Evolutionary conservation across 2,329 filamentous ascomycete genomes (phyloP), one percentile per base, ranked within the genome.

Genomic region (Talaromyces sp.): DNA sequence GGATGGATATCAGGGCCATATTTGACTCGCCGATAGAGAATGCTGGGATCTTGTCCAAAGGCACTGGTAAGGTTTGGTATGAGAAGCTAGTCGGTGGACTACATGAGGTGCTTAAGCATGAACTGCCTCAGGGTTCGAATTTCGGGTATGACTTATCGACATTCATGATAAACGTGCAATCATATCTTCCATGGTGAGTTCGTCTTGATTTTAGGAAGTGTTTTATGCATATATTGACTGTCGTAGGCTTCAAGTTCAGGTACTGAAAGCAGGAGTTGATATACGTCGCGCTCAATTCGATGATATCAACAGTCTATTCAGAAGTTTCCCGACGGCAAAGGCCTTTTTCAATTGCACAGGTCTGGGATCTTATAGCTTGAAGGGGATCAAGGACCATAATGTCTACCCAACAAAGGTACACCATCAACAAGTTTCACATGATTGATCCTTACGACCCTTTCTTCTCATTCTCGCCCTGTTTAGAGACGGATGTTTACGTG

Each of bases 81-180:
- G 45, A 50, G 8, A 39, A 62, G 2, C 33, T 62, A n/a, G 47
- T 62, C 22, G 60, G 60, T 11, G 60, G 60, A 27, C 33, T 62
- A 11, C 2, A 14, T 14, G 60, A 62, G n/a, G 60, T 62, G 48
- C 22, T 22, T 10, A 7, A 16, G 37, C 45, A 27, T 9, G 47
- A 52, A 10, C 37, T 62, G 14, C 60, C 60, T 14, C 19, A 35
- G 48, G 35, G 59, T 43, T 47, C 59, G n/a, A 52, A 52, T n/a
- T 31, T 62, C n/a, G 59, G 45, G 16, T 48, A 50, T 27, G 59
- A 62, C 37, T 31, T 62, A 16, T 50, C 59, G 14, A 62, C 47
- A 7, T 62, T 62, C 60, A 54, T 62, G 45, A 62, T 62, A 13
- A 62, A 62, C 22, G 33, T 48, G 7, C 45, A 62, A 37, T 22